Evolutionary conservation across 2,329 filamentous ascomycete genomes (phyloP), one percentile per base, ranked within the genome.

Genomic region (Nemania diffusa): DNA sequence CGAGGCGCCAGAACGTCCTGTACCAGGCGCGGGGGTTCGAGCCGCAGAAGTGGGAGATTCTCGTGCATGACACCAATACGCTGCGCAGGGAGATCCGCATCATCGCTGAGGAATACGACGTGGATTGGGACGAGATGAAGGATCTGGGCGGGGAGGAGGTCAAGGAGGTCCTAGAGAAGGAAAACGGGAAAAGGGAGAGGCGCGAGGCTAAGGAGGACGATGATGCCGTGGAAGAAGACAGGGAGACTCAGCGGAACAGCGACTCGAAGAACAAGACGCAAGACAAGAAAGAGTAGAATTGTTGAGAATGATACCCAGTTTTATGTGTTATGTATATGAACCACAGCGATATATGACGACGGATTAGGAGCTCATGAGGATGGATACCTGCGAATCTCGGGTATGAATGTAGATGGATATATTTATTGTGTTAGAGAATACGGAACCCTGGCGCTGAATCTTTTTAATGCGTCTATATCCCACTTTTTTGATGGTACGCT

Each of bases 51-150:
- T 97, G 94, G 94, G 92, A 97, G 74, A 82, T 84, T 3, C 76
- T 97, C 34, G 88, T 97, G 2, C 89, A 94, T 55, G 93, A 97
- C 69, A 92, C 90, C 0, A 97, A 97, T 76, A 81, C 85, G 2
- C 79, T 97, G 70, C 82, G 94, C 5, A 87, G 85, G 70, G 94
- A 97, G 80, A 92, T 97, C 78, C 92, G 91, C 79, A 85, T 85
- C 17, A 87, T 97, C 8, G 93, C 94, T 0, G 87, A 90, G 37
- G 93, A 97, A 79, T 97, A 97, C 77, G 93, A 97, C 73, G 92
- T 94, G 7, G 92, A 95, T 58, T 97, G 93, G 92, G 88, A 97
- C 73, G 93, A 96, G 81, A 85, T 84, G 68, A 83, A 82, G 69
- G 92, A 97, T 71, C 88, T 95, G 58, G 89, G 88, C 13, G 87